Evolutionary conservation across 192 early-diverging fungal genomes (phyloP), one percentile per base, ranked within the genome.

Genomic region (Geranomyces michiganensis): DNA sequence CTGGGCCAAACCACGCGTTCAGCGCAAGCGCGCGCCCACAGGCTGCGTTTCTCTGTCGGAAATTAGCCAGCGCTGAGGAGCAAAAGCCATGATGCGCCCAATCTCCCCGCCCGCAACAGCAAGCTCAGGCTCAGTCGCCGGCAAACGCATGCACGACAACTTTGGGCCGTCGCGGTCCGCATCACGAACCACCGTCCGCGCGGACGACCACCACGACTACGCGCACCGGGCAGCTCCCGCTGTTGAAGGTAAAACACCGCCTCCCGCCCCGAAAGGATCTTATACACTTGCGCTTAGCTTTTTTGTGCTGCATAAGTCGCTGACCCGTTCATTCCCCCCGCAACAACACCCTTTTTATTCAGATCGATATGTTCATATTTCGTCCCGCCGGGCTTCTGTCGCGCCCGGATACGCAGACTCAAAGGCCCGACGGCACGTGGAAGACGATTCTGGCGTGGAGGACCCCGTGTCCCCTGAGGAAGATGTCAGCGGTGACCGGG

Each of bases 61-160:
- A n/a, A n/a, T n/a, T n/a, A n/a, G n/a, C n/a, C n/a, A n/a, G n/a
- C n/a, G n/a, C n/a, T n/a, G n/a, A n/a, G n/a, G n/a, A n/a, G n/a
- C 58, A 19, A 6, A 64, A 2, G 19, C 43, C 1, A 60, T 61
- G 56, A 45, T 70, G 19, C 68, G 68, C 8, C 68, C 68, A 13
- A 61, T 58, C 24, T 70, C 68, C 15, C 68, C 68, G 13, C 55
- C 56, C n/a, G 59, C 68, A 31, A 70, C 56, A 14, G 58, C 68
- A 17, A 70, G 68, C 58, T 70, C 68, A 19, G 68, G 68, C 26
- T 70, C 68, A 1, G 17, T 70, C 41, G 27, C 32, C 5, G 19
- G 31, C n/a, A 29, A 17, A n/a, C 55, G 68, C 10, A 56, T 30
- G 0, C 55, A 55, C 15, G 14, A 56, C 17, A 5, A 19, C 3